phyloP scores from a whole-genome alignment of 1,139 yeast species.

The Suhomyces chickasaworum region DNA sequence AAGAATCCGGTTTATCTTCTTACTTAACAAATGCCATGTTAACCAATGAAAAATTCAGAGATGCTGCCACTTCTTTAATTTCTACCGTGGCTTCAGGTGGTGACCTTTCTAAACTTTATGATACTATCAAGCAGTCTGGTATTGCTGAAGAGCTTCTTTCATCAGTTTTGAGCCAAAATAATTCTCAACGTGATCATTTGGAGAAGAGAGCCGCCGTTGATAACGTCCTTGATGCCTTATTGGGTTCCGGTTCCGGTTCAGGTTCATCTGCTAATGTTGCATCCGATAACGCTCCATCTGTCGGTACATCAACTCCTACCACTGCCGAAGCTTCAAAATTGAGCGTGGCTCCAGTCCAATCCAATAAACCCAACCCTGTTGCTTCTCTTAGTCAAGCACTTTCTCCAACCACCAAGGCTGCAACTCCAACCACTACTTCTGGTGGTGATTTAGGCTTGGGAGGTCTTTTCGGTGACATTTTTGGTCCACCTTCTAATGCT shows the following conservation, averaged over 20 bases:
- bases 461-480: constrained; percentile 20
- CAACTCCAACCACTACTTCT: constrained; percentile 2
- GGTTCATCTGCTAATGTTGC: neutral
- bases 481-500: constrained; percentile 16
- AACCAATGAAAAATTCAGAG: constrained; percentile 24
- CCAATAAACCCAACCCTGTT: neutral
- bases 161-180: constrained; percentile 6
- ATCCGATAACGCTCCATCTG: neutral
- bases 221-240: constrained; percentile 12
- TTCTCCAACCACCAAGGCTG: neutral
- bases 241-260: constrained; percentile 7
- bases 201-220: constrained; percentile 12
- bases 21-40: constrained; percentile 25
- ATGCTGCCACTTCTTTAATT: constrained; percentile 25
- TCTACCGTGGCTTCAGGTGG: constrained; percentile 20
- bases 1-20: constrained; percentile 27
- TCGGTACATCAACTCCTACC: constrained; percentile 1
- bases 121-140: constrained; percentile 26
- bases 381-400: neutral
- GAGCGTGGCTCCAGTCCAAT: neutral
- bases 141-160: constrained; percentile 26
- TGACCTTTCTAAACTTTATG: constrained; percentile 26
- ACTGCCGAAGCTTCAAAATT: neutral
- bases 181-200: constrained; percentile 11
- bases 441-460: constrained; percentile 10